Conservation (phyloP, 2,329 filamentous ascomycete species). For the Epichloe typhina region DNA sequence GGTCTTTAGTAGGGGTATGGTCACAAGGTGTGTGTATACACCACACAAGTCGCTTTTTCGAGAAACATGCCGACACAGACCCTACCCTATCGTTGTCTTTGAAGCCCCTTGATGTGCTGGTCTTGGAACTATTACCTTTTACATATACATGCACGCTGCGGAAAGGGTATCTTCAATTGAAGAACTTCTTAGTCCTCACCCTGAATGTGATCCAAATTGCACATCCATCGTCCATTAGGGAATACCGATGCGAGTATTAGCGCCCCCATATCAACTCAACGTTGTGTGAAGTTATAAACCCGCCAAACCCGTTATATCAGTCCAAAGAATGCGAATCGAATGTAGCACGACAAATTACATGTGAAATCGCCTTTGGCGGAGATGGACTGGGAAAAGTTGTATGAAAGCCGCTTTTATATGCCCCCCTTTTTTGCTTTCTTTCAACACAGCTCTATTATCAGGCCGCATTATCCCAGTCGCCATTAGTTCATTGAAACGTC, state of each 20-base stretch:
- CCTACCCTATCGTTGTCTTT: too few species aligned
- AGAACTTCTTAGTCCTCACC: too few species aligned
- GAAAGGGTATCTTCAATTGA: too few species aligned
- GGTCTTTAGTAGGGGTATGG: too few species aligned
- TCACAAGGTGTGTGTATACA: too few species aligned
- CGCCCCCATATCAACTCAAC: background rate
- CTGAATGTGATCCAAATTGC: too few species aligned
- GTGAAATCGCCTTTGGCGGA: constrained; percentile 14
- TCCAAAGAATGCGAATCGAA: constrained; percentile 12
- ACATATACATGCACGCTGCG: too few species aligned
- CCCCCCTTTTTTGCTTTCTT: constrained; percentile 8
- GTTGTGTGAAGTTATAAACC: background rate
- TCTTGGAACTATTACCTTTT: too few species aligned
- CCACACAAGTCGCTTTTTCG: too few species aligned
- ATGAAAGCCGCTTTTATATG: constrained; percentile 11
- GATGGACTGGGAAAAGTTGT: constrained; percentile 14
- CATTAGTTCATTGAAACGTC: background rate
- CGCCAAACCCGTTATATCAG: constrained; percentile 5
- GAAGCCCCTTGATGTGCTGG: too few species aligned
- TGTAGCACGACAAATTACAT: constrained; percentile 14
- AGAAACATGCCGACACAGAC: too few species aligned
- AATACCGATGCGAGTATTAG: background rate
- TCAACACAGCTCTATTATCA: background rate
- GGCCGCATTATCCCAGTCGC: background rate
- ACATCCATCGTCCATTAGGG: too few species aligned